These are phyloP conservation scores for Panaeolus papilionaceus DNA, from an alignment of 768 basidiomycete species.

Conservation along the genomic window DNA sequence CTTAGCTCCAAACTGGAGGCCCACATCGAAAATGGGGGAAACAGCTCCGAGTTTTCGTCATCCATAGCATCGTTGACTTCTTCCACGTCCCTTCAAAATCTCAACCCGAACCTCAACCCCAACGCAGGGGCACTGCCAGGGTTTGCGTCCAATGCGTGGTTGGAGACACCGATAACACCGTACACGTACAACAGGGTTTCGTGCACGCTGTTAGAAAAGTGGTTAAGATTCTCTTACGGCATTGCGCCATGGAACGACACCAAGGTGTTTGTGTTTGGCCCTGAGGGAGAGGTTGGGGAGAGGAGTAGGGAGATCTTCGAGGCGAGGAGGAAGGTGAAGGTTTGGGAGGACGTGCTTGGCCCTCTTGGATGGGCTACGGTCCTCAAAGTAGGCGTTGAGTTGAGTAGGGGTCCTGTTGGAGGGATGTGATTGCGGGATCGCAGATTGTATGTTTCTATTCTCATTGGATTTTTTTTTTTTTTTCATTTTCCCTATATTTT, in stretches of 20 bases:
- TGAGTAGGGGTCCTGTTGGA: slow-evolving; percentile 67
- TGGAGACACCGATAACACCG: slow-evolving; percentile 63
- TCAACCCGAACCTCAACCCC: neutral
- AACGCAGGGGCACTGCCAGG: slow-evolving; percentile 8
- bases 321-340: slow-evolving; percentile 59
- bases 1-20: neutral
- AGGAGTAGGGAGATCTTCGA: slow-evolving; percentile 69
- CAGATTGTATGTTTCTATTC: neutral
- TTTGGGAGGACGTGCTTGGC: slow-evolving; percentile 72
- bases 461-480: neutral
- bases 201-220: slow-evolving; percentile 73
- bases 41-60: neutral
- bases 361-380: slow-evolving; percentile 71
- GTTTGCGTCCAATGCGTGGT: slow-evolving; percentile 49
- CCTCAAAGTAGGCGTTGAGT: slow-evolving; percentile 76
- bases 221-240: slow-evolving; percentile 79
- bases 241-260: slow-evolving; percentile 68
- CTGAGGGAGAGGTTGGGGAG: slow-evolving; percentile 83
- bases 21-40: neutral
- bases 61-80: slow-evolving; percentile 18
- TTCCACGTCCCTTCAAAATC: slow-evolving; percentile 18
- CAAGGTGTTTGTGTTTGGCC: slow-evolving; percentile 82
- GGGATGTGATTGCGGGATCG: neutral
- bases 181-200: slow-evolving; percentile 71
- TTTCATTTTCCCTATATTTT: slow-evolving; percentile 18